These are phyloP conservation scores for Vitis hybrid DNA, from an alignment of 177 flowering plant species.

Conservation along the genomic window DNA sequence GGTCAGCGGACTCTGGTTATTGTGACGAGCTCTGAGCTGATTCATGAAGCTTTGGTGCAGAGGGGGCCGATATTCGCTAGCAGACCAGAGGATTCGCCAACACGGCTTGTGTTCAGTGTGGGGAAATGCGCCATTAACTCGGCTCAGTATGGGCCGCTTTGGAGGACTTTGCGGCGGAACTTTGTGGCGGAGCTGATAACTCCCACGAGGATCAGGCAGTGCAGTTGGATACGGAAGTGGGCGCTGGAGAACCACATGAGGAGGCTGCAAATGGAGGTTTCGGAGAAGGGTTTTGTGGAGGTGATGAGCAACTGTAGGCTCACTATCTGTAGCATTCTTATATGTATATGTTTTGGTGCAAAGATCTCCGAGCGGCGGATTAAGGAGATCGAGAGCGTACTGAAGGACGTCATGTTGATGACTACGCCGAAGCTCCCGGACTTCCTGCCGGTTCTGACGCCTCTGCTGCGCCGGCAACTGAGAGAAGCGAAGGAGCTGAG, in stretches of 20 bases:
- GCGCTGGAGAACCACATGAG: conserved; percentile 63
- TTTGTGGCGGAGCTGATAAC: conserved; percentile 74
- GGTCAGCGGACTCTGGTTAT: conserved; percentile 81
- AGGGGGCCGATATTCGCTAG: conserved; percentile 72
- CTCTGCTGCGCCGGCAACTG: conserved; percentile 60
- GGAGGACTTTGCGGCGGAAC: conserved; percentile 78
- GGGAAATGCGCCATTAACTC: conserved; percentile 93
- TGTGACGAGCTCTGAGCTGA: conserved; percentile 66
- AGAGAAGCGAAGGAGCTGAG: conserved; percentile 56
- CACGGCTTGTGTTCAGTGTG: conserved; percentile 66
- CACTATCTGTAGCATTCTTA: conserved; percentile 70
- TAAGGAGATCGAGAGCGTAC: conserved; percentile 56
- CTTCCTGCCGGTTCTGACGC: conserved; percentile 70
- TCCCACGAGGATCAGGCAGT: conserved; percentile 64
- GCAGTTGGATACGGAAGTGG: conserved; percentile 77
- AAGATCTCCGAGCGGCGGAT: conserved; percentile 52
- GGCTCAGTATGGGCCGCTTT: conserved; percentile 84
- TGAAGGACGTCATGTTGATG: conserved; percentile 84
- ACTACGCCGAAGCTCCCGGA: conserved; percentile 79
- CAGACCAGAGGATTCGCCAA: conserved; percentile 84
- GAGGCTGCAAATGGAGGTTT: conserved; percentile 41
- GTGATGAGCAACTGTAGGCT: conserved; percentile 80
- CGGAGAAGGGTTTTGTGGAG: conserved; percentile 51
- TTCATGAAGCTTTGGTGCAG: conserved; percentile 83
- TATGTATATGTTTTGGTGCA: conserved; percentile 83